Evolutionary conservation across 768 basidiomycete species (phyloP).

Genomic region (Boletus rubropictus): DNA sequence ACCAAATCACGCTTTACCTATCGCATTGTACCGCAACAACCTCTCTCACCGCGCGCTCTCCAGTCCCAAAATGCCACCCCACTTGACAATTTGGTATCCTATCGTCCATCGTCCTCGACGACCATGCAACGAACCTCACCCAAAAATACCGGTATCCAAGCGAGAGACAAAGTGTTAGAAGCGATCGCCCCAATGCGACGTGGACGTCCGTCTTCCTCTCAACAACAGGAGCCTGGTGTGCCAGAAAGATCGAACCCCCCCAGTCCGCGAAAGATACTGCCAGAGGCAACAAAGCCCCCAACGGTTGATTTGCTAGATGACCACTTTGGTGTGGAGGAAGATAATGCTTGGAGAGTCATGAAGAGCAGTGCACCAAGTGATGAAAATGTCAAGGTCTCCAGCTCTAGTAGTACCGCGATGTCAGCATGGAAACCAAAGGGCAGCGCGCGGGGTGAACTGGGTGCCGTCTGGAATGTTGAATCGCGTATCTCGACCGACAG

Average conservation of each 20-base stretch:
- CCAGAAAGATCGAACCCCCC: constrained; percentile 28
- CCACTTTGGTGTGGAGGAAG: constrained; percentile 38
- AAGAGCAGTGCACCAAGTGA: constrained; percentile 20
- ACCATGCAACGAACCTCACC: constrained; percentile 13
- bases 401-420: constrained; percentile 23
- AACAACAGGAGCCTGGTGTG: constrained; percentile 33
- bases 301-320: constrained; percentile 33
- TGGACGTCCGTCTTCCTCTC: constrained; percentile 48
- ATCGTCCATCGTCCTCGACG: constrained; percentile 25
- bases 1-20: constrained; percentile 80
- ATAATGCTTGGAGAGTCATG: constrained; percentile 44
- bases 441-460: constrained; percentile 15
- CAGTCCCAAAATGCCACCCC: constrained; percentile 25
- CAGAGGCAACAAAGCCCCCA: constrained; percentile 11
- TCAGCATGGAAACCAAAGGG: constrained; percentile 28
- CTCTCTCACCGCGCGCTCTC: constrained; percentile 39
- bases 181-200: constrained; percentile 76
- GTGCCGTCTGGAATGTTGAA: constrained; percentile 40
- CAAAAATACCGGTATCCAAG: constrained; percentile 54
- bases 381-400: constrained; percentile 15
- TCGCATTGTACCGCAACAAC: constrained; percentile 42
- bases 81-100: constrained; percentile 38
- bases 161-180: constrained; percentile 71
- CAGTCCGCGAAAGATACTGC: constrained; percentile 16
- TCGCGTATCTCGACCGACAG: constrained; percentile 22